phyloP scores from a whole-genome alignment of 2,329 filamentous ascomycete genomes.

The Penicillium psychrosexuale region DNA sequence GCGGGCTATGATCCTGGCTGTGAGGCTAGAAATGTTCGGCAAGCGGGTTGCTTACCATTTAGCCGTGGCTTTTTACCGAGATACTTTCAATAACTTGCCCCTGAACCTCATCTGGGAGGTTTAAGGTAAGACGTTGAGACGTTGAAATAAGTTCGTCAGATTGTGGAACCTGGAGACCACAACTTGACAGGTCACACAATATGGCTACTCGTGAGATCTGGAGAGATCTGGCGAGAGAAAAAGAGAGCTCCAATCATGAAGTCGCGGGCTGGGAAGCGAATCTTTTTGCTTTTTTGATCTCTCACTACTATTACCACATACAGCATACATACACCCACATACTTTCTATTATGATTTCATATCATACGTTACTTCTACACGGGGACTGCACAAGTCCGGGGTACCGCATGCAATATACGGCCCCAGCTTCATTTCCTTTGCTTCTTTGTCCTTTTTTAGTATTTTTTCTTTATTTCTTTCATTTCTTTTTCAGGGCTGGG shows the following conservation, averaged over 20 bases:
- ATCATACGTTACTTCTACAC: background rate
- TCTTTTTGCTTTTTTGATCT: conserved; percentile 1
- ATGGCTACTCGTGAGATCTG: background rate
- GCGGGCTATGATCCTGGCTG: background rate
- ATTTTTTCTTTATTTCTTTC: background rate
- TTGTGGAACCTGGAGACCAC: background rate
- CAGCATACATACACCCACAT: too few species aligned
- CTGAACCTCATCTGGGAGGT: background rate
- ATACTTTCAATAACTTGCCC: background rate
- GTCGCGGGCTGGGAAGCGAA: background rate
- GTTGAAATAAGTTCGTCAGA: background rate
- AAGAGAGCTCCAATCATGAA: background rate
- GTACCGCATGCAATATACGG: conserved; percentile 5
- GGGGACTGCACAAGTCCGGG: background rate
- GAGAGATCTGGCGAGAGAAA: background rate
- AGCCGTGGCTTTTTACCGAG: conserved; percentile 3
- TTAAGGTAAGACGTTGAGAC: background rate
- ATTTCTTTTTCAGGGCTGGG: background rate
- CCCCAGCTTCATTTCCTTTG: background rate
- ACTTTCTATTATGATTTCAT: too few species aligned
- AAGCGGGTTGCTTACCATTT: conserved; percentile 1
- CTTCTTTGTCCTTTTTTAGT: conserved; percentile 1
- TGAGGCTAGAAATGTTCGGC: background rate
- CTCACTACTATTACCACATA: background rate
- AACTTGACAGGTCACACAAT: background rate